Evolutionary conservation across 2,329 filamentous ascomycete species (phyloP).

Genomic region (Aureobasidium vineae): DNA sequence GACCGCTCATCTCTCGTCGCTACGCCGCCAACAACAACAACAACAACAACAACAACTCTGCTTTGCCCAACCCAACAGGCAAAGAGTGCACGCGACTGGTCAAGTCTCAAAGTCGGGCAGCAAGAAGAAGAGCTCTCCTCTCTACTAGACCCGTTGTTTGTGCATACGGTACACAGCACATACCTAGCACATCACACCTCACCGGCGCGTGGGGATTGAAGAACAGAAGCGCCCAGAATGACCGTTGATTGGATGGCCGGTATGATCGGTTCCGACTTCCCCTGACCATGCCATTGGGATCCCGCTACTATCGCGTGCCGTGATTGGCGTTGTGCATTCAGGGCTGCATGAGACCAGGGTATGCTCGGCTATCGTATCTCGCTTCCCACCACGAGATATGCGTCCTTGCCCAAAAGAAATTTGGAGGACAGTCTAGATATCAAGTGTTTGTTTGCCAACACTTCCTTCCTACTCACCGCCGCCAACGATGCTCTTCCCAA

Average conservation of each 20-base stretch:
- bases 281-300: slow-evolving; percentile 13
- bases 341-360: slow-evolving; percentile 12
- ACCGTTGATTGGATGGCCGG: slow-evolving; percentile 5
- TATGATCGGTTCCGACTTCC: neutral
- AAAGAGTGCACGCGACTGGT: slow-evolving; percentile 10
- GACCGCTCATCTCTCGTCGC: slow-evolving; percentile 4
- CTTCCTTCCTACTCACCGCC: neutral
- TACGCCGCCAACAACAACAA: slow-evolving; percentile 2
- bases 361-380: neutral
- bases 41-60: slow-evolving; percentile 9
- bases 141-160: neutral
- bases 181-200: neutral
- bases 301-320: slow-evolving; percentile 7
- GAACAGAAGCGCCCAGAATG: neutral
- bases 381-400: neutral
- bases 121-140: neutral
- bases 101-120: slow-evolving; percentile 1
- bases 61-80: neutral
- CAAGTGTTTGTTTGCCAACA: slow-evolving; percentile 3
- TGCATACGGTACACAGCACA: slow-evolving; percentile 9
- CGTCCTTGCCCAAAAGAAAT: slow-evolving; percentile 4
- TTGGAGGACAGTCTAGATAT: neutral
- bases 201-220: neutral
- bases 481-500: neutral
- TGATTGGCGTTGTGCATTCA: slow-evolving; percentile 8